Evolutionary conservation across 1,284 basidiomycete genomes (phyloP).

Genomic region (Apiotrichum sp.): DNA sequence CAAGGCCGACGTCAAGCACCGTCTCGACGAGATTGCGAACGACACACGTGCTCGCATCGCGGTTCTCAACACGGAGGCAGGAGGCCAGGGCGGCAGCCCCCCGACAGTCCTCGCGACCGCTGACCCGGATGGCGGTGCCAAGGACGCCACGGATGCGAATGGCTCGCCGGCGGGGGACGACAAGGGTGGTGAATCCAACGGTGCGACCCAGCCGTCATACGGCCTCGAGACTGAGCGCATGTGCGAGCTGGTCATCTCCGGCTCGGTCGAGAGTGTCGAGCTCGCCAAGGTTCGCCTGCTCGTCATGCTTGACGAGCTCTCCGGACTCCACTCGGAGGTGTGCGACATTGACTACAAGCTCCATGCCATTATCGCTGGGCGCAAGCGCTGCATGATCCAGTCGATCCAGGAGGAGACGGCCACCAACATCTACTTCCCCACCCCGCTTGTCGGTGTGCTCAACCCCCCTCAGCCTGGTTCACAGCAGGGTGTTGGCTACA

Average conservation of each 20-base stretch:
- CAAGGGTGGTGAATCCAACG: slow-evolving; percentile 4
- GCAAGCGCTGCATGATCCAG: slow-evolving; percentile 82
- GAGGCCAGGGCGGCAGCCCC: slow-evolving; percentile 11
- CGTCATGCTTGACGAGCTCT: slow-evolving; percentile 90
- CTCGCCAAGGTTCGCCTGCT: slow-evolving; percentile 82
- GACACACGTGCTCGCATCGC: slow-evolving; percentile 83
- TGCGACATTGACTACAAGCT: slow-evolving; percentile 95
- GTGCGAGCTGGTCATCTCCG: slow-evolving; percentile 86
- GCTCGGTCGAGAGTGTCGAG: slow-evolving; percentile 78
- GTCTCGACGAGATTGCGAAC: slow-evolving; percentile 85
- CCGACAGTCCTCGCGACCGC: slow-evolving; percentile 33
- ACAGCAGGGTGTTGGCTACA: slow-evolving; percentile 32
- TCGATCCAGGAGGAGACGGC: slow-evolving; percentile 95
- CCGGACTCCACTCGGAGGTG: slow-evolving; percentile 80
- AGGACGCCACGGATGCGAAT: slow-evolving; percentile 7
- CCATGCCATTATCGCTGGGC: slow-evolving; percentile 83
- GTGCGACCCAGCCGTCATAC: slow-evolving; percentile 32
- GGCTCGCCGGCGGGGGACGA: slow-evolving; percentile 5
- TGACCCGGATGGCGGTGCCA: slow-evolving; percentile 13
- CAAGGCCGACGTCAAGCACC: slow-evolving; percentile 77
- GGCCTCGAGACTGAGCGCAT: slow-evolving; percentile 89
- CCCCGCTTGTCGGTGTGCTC: slow-evolving; percentile 78
- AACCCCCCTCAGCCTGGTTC: slow-evolving; percentile 34
- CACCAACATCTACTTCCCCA: slow-evolving; percentile 93
- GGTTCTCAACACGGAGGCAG: slow-evolving; percentile 52